Conservation (phyloP, 2,329 filamentous ascomycete species). For the Talaromyces amestolkiae region DNA sequence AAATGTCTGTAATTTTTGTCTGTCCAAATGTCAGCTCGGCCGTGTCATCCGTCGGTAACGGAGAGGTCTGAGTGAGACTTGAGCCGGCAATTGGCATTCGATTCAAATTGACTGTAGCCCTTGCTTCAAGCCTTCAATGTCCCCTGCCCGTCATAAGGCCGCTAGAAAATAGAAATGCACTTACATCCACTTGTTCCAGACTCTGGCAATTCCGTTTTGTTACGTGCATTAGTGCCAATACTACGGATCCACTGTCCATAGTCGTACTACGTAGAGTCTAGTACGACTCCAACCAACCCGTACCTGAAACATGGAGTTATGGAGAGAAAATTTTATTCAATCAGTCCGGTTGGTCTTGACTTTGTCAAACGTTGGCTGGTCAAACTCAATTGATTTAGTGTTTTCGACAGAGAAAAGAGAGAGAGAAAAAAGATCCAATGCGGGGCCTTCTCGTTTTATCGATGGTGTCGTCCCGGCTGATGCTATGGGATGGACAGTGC, state of each 20-base stretch:
- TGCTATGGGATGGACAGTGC: neutral
- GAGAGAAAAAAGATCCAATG: too few relatives aligned
- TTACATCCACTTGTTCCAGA: neutral
- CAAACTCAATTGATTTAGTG: neutral
- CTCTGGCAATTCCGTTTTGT: neutral
- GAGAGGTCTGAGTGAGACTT: neutral
- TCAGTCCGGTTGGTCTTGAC: neutral
- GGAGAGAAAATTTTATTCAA: neutral
- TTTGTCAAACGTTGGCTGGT: neutral
- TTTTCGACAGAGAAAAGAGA: neutral
- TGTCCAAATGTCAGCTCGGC: neutral
- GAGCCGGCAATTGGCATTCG: neutral
- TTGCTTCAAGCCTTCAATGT: neutral
- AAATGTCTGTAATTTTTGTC: neutral
- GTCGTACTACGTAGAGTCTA: too few relatives aligned
- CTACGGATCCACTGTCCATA: neutral
- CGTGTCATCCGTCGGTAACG: neutral
- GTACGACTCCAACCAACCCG: neutral
- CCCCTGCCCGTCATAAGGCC: neutral
- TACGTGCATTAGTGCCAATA: constrained; percentile 1
- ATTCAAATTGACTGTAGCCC: neutral
- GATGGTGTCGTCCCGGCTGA: neutral
- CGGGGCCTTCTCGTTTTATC: neutral
- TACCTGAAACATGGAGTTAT: constrained; percentile 7
- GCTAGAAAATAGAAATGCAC: neutral